Percentiles rank a stretch among this genome's conserved stretches.
Evolutionary conservation across 495 filamentous ascomycete genomes (phyloP).

Genomic region (Annulohypoxylon maeteangense): DNA sequence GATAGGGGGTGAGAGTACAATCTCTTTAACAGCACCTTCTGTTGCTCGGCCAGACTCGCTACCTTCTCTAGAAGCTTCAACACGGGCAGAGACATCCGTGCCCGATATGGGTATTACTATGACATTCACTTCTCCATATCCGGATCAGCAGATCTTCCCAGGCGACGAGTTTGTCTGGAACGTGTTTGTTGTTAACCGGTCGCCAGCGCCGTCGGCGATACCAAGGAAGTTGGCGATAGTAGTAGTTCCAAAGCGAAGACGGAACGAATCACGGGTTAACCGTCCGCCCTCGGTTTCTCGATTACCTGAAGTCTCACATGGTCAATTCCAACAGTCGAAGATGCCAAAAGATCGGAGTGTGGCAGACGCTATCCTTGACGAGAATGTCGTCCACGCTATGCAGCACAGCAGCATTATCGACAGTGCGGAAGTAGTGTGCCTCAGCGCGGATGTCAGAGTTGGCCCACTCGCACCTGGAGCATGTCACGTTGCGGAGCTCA

Average conservation of each 20-base stretch:
- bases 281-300: slow-evolving; percentile 62
- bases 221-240: slow-evolving; percentile 82
- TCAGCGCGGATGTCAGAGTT: slow-evolving; percentile 84
- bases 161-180: slow-evolving; percentile 87
- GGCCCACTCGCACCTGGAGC: slow-evolving; percentile 81
- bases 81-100: slow-evolving; percentile 57
- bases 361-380: slow-evolving; percentile 85
- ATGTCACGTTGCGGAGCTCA: slow-evolving; percentile 81
- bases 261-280: slow-evolving; percentile 69
- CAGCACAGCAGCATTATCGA: slow-evolving; percentile 80
- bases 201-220: slow-evolving; percentile 47
- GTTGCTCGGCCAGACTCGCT: slow-evolving; percentile 64
- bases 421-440: slow-evolving; percentile 76
- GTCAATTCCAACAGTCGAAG: slow-evolving; percentile 21
- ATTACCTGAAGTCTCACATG: slow-evolving; percentile 25
- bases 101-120: slow-evolving; percentile 78
- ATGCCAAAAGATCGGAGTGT: slow-evolving; percentile 52
- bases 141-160: slow-evolving; percentile 62
- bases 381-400: slow-evolving; percentile 83
- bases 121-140: slow-evolving; percentile 68
- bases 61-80: slow-evolving; percentile 61
- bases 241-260: slow-evolving; percentile 80
- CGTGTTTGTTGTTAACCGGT: slow-evolving; percentile 88
- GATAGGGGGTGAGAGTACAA: slow-evolving; percentile 57
- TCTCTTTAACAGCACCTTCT: slow-evolving; percentile 57